Evolutionary conservation across 345 rosid species (phyloP).

Genomic region (Zanthoxylum bungeanum): DNA sequence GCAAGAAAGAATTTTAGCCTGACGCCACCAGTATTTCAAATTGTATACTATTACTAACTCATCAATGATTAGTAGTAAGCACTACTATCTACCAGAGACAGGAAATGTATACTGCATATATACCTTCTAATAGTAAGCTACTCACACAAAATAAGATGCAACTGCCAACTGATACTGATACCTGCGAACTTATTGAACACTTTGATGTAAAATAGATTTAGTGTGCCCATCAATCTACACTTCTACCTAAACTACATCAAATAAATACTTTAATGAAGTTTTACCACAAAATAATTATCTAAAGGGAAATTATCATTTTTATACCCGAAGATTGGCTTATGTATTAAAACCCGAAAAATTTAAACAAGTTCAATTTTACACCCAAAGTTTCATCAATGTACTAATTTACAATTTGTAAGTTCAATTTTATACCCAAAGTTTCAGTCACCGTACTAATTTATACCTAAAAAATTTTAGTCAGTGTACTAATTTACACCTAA

Average conservation of each 20-base stretch:
- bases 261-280: neutral
- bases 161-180: too few species aligned
- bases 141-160: neutral
- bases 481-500: too few species aligned
- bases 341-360: too few species aligned
- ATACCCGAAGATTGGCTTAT: too few species aligned
- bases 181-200: neutral
- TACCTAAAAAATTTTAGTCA: too few species aligned
- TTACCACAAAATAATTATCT: neutral
- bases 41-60: constrained; percentile 5
- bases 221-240: neutral
- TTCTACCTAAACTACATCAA: neutral
- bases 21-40: constrained; percentile 5
- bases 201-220: neutral
- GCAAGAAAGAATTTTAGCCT: constrained; percentile 20
- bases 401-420: too few species aligned
- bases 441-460: too few species aligned
- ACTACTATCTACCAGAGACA: neutral
- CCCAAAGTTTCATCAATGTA: too few species aligned
- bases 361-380: too few species aligned
- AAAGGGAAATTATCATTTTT: too few species aligned
- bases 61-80: neutral
- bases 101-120: neutral
- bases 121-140: neutral
- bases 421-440: too few species aligned